These are phyloP conservation scores for Aspergillus tubingensis DNA, from an alignment of 2,329 filamentous ascomycete species.

Conservation along the genomic window DNA sequence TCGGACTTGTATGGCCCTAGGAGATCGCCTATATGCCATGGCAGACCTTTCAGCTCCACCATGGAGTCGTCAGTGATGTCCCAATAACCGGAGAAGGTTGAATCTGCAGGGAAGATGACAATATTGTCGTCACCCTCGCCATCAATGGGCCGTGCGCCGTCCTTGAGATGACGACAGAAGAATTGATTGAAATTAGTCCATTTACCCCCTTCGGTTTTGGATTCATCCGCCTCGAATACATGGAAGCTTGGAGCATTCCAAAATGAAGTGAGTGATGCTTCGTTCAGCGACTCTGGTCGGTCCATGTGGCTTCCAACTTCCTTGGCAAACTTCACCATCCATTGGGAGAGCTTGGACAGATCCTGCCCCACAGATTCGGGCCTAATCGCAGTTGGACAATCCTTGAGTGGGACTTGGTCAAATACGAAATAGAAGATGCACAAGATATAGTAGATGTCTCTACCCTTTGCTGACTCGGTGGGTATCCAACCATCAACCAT, in stretches of 20 bases:
- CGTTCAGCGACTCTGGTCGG: conserved; percentile 34
- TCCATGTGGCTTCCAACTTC: conserved; percentile 41
- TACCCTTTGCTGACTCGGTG: conserved; percentile 36
- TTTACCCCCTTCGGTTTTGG: conserved; percentile 20
- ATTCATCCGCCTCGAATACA: conserved; percentile 29
- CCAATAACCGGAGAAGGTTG: conserved; percentile 34
- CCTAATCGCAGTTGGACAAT: conserved; percentile 30
- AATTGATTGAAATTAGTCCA: conserved; percentile 5
- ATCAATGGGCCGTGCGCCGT: not conserved
- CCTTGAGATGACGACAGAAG: not conserved
- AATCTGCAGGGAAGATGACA: conserved; percentile 43
- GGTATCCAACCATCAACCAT: conserved; percentile 40
- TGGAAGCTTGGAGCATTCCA: conserved; percentile 25
- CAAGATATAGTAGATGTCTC: conserved; percentile 41
- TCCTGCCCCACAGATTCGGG: conserved; percentile 32
- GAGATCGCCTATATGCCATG: not conserved
- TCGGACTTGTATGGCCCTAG: conserved; percentile 17
- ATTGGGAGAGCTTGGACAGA: conserved; percentile 39
- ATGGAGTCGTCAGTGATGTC: conserved; percentile 24
- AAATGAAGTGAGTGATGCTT: not conserved
- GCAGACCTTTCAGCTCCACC: not conserved
- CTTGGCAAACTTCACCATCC: conserved; percentile 44
- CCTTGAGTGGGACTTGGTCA: conserved; percentile 34
- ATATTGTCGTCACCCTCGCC: conserved; percentile 27
- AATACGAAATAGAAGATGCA: conserved; percentile 47